Conservation (phyloP, 1,139 yeast genomes). For the Blastobotrys buckinghamii region DNA sequence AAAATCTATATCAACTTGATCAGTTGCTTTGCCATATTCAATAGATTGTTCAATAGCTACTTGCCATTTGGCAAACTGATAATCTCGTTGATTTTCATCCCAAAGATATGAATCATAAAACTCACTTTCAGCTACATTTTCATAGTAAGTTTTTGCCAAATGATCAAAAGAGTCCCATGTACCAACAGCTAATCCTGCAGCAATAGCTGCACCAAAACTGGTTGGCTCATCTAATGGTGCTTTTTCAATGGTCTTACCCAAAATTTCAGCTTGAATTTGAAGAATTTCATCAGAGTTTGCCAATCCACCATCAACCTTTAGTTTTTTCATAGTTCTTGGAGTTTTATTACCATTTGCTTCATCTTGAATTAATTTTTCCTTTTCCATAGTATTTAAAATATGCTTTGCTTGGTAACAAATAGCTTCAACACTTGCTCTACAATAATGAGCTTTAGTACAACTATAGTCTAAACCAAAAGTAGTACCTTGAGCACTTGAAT, state of each 20-base stretch:
- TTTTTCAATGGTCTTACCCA: conserved; percentile 76
- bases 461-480: conserved; percentile 89
- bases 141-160: background rate
- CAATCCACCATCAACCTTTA: conserved; percentile 94
- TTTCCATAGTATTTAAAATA: conserved; percentile 84
- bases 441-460: conserved; percentile 81
- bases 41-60: background rate
- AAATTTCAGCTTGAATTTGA: conserved; percentile 89
- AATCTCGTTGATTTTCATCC: background rate
- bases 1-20: too few relatives aligned
- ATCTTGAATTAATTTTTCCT: too few relatives aligned
- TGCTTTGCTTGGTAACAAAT: conserved; percentile 93
- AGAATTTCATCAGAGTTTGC: conserved; percentile 86
- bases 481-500: conserved; percentile 86
- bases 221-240: conserved; percentile 88
- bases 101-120: background rate
- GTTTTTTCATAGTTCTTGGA: too few relatives aligned
- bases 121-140: background rate
- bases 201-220: conserved; percentile 94
- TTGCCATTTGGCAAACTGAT: conserved; percentile 2
- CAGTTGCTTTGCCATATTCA: background rate
- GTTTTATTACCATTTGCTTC: conserved; percentile 56
- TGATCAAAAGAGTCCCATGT: conserved; percentile 28
- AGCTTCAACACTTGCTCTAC: conserved; percentile 92
- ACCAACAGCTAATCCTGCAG: conserved; percentile 80